phyloP scores from a whole-genome alignment of 495 filamentous ascomycete species.

The Elaphomyces granulatus region DNA sequence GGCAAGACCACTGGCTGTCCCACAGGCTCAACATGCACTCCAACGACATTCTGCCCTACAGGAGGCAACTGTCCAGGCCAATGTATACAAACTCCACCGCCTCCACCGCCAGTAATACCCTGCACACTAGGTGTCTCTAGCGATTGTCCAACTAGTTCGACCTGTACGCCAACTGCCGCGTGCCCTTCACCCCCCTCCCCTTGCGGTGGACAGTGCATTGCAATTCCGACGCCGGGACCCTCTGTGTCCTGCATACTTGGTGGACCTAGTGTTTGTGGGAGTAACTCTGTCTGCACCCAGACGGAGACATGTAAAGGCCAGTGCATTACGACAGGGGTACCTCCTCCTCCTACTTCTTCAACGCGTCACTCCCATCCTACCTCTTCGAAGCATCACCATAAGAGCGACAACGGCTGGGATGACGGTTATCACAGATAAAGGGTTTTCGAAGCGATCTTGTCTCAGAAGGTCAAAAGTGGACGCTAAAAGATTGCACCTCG shows the following conservation, averaged over 20 bases:
- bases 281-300: neutral
- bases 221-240: neutral
- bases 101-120: neutral
- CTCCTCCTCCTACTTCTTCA: too few relatives aligned
- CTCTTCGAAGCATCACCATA: too few relatives aligned
- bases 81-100: neutral
- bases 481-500: too few relatives aligned
- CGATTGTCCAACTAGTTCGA: conserved; percentile 1
- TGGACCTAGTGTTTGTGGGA: neutral
- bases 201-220: conserved; percentile 2
- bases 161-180: conserved; percentile 2
- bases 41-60: neutral
- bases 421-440: too few relatives aligned
- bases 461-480: too few relatives aligned
- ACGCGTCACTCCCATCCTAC: too few relatives aligned
- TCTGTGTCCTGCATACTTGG: neutral
- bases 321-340: too few relatives aligned
- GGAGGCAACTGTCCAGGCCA: neutral
- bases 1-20: neutral
- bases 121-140: conserved; percentile 1
- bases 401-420: too few relatives aligned
- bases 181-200: neutral
- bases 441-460: too few relatives aligned
- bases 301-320: conserved; percentile 1
- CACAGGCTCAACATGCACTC: neutral